Evolutionary conservation across 2,329 filamentous ascomycete species (phyloP), one percentile per base, ranked within the genome.

Genomic region (Aschersonia sp.): DNA sequence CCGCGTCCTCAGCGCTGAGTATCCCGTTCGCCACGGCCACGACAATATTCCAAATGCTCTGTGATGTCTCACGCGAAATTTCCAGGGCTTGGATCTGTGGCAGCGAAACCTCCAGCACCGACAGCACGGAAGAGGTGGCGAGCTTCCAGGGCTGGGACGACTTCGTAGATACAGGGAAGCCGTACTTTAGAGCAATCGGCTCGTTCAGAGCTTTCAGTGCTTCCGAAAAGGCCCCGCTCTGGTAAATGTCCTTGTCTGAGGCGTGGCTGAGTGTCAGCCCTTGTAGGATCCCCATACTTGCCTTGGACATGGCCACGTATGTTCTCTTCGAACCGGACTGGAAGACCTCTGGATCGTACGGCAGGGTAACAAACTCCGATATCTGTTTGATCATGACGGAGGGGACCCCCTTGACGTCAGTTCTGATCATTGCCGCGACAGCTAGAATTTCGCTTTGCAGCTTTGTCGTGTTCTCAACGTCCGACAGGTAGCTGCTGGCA

Each of bases 291-390:
- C 73, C 68, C 74, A 95, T 92, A 49, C 83, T 80, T 22, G 78
- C 77, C 62, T 92, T 94, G 1, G 89, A 87, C 58, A 97, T 77
- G 35, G 92, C 90, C 48, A 98, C 80, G 59, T 88, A 97, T 0
- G 87, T 94, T 6, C 87, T 84, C 48, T 79, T 79, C 45, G 66
- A 58, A 1, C 58, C 44, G 3, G 46, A 53, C 10, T 67, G 48
- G 51, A 62, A 29, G 50, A 57, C 47, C 49, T 66, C 57, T 48
- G 64, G 60, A 0, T 69, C 63, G 54, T 86, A 89, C 1, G 87
- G 83, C 35, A 94, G 68, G 2, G 77, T 74, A 7, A 80, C 74
- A 50, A 94, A 79, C 45, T 84, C 76, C 1, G 87, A 77, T 8
- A 88, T 73, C 48, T 85, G 75, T 1, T 68, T 68, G 45, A 89